Percentiles rank a stretch among this genome's conserved stretches.
Conservation (phyloP, 2,329 filamentous ascomycete genomes). For the Cercospora brassicicola region DNA sequence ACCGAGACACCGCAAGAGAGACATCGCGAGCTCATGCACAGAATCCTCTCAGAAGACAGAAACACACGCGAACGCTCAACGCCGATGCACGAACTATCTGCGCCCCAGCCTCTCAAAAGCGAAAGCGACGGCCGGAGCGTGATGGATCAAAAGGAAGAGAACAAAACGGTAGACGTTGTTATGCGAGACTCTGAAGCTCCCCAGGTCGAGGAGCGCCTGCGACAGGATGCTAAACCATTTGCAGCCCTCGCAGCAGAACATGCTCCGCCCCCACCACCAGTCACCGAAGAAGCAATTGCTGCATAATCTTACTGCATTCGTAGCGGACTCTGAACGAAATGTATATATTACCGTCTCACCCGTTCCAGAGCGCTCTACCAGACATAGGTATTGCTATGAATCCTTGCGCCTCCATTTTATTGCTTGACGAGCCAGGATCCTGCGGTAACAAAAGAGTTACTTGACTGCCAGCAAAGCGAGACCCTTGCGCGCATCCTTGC, state of each 20-base stretch:
- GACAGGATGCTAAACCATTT: background rate
- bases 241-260: constrained; percentile 2
- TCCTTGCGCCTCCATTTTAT: background rate
- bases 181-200: constrained; percentile 19
- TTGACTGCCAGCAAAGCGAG: constrained; percentile 62
- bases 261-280: background rate
- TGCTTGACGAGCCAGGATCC: background rate
- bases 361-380: background rate
- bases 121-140: constrained; percentile 13
- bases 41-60: constrained; percentile 31
- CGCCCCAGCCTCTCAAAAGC: constrained; percentile 1
- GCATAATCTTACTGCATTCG: background rate
- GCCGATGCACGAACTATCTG: constrained; percentile 21
- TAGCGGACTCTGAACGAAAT: background rate
- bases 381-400: background rate
- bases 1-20: constrained; percentile 27
- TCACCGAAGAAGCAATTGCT: constrained; percentile 6
- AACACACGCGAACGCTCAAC: constrained; percentile 29
- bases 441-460: constrained; percentile 33
- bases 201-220: constrained; percentile 5
- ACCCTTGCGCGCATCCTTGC: constrained; percentile 57
- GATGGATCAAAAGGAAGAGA: constrained; percentile 6
- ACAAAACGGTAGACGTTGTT: constrained; percentile 15
- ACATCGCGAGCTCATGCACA: constrained; percentile 37
- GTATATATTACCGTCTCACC: background rate